A percentile compares a stretch with the other conserved stretches of the same genome.
These are phyloP conservation scores for Podospora comata DNA, from an alignment of 495 filamentous ascomycete genomes.

Conservation along the genomic window DNA sequence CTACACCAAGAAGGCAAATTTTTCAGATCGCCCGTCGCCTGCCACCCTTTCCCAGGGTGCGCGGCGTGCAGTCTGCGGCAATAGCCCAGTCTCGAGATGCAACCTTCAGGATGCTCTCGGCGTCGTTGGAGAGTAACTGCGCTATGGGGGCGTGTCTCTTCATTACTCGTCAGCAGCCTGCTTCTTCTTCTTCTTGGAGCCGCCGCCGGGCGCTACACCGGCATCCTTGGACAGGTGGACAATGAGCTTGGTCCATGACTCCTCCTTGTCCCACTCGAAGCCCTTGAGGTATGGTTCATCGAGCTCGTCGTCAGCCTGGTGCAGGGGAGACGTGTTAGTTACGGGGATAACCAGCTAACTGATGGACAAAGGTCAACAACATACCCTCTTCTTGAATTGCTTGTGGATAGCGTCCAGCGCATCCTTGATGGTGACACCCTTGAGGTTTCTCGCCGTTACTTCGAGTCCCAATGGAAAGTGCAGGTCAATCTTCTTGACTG, in stretches of 20 bases:
- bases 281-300: conserved; percentile 78
- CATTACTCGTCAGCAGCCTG: conserved; percentile 45
- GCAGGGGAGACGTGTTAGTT: conserved; percentile 6
- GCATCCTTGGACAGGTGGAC: conserved; percentile 77
- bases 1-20: neutral
- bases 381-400: conserved; percentile 88
- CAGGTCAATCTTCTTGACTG: conserved; percentile 90
- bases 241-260: conserved; percentile 67
- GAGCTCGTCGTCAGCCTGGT: conserved; percentile 83
- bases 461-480: conserved; percentile 83
- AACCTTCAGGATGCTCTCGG: neutral
- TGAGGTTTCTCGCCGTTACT: conserved; percentile 83
- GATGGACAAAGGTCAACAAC: conserved; percentile 20
- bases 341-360: neutral
- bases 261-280: conserved; percentile 93
- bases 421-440: conserved; percentile 94
- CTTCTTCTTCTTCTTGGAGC: conserved; percentile 68
- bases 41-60: neutral
- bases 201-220: conserved; percentile 46
- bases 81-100: neutral
- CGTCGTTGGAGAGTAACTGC: neutral
- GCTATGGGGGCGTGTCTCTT: conserved; percentile 12
- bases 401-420: conserved; percentile 91
- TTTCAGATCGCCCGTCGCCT: neutral
- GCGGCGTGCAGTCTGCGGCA: neutral